Conservation (phyloP, 371 early-diverging fungal genomes). For the Actinomortierella ambigua region DNA sequence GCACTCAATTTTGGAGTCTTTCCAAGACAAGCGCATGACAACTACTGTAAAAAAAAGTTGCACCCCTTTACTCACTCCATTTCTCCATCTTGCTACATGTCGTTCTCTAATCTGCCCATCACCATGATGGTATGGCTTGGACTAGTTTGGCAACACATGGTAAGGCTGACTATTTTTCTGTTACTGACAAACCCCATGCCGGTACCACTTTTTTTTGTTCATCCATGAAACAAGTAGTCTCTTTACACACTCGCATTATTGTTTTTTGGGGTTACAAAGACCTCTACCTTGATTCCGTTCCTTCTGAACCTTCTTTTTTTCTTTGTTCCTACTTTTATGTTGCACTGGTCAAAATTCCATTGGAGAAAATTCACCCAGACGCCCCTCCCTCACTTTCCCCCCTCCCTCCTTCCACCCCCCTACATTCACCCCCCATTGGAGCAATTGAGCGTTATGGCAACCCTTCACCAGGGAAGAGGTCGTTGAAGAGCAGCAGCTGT, state of each 20-base stretch:
- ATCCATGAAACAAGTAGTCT: too few relatives aligned
- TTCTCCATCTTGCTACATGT: too few relatives aligned
- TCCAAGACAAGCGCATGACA: not conserved
- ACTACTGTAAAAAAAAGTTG: not conserved
- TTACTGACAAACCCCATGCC: too few relatives aligned
- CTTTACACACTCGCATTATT: too few relatives aligned
- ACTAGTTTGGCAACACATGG: conserved; percentile 92
- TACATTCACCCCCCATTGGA: not conserved
- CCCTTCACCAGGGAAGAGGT: too few relatives aligned
- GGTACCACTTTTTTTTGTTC: too few relatives aligned
- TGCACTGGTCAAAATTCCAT: not conserved
- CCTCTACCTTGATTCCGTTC: too few relatives aligned
- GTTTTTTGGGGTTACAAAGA: too few relatives aligned
- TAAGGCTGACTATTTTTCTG: conserved; percentile 39
- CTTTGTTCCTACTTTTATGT: not conserved
- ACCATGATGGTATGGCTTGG: too few relatives aligned
- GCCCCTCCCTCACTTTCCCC: not conserved
- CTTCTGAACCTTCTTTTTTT: not conserved
- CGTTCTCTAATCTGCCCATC: too few relatives aligned
- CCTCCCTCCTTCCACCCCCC: not conserved
- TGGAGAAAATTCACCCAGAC: not conserved
- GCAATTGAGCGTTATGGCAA: not conserved
- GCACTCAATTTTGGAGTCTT: conserved; percentile 11
- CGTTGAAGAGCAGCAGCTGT: too few relatives aligned
- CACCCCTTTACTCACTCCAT: too few relatives aligned